A percentile compares a stretch with the other conserved stretches of the same genome.
Evolutionary conservation across 495 filamentous ascomycete species (phyloP).

Genomic region (Hypoxylon perforatum): DNA sequence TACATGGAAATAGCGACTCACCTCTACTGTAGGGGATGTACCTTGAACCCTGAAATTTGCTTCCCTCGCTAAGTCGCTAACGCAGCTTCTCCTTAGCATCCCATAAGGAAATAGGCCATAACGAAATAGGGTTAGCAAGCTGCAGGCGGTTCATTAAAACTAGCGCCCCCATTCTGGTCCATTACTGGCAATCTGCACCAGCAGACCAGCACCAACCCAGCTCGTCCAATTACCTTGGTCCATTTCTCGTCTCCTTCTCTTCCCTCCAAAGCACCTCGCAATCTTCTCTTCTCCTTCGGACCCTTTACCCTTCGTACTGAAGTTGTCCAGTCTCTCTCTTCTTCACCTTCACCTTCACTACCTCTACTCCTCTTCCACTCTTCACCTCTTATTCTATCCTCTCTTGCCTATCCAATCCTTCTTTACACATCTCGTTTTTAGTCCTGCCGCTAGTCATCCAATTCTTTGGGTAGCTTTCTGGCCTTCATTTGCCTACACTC

Average conservation of each 20-base stretch:
- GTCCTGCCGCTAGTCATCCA: slow-evolving; percentile 19
- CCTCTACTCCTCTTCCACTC: slow-evolving; percentile 43
- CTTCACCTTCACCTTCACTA: slow-evolving; percentile 23
- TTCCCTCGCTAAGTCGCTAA: too few species aligned
- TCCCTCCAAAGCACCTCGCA: slow-evolving; percentile 31
- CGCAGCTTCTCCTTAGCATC: too few species aligned
- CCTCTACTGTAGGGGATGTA: slow-evolving; percentile 10
- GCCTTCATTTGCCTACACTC: slow-evolving; percentile 49
- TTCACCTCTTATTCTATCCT: slow-evolving; percentile 45
- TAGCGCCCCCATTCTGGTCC: slow-evolving; percentile 39
- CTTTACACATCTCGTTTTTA: slow-evolving; percentile 39
- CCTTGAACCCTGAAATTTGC: neutral
- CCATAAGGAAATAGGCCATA: slow-evolving; percentile 29
- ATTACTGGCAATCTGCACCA: slow-evolving; percentile 47
- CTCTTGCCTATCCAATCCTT: slow-evolving; percentile 50
- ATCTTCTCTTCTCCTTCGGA: slow-evolving; percentile 35
- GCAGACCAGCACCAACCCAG: slow-evolving; percentile 43
- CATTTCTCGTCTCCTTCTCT: slow-evolving; percentile 47
- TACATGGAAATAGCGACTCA: slow-evolving; percentile 10
- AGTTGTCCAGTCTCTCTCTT: slow-evolving; percentile 42
- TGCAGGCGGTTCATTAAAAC: slow-evolving; percentile 43
- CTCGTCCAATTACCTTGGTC: slow-evolving; percentile 45
- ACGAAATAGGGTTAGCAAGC: slow-evolving; percentile 39
- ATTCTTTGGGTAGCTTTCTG: slow-evolving; percentile 42
- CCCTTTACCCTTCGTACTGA: slow-evolving; percentile 18